Evolutionary conservation across 2,329 filamentous ascomycete genomes (phyloP).

Genomic region (Phialophora verrucosa): DNA sequence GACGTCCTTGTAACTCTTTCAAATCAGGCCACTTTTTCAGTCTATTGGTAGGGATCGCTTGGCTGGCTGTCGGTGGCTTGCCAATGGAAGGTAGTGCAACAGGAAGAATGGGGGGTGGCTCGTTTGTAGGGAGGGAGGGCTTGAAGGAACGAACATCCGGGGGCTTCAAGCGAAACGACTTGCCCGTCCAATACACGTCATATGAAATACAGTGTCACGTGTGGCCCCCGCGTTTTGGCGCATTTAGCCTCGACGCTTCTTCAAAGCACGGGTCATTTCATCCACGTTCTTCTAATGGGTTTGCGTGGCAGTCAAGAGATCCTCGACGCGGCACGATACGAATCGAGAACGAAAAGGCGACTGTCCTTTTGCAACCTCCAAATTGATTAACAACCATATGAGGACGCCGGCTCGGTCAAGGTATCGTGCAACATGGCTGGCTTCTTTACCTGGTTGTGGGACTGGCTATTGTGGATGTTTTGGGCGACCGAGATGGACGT

Average conservation of each 20-base stretch:
- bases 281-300: neutral
- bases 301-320: neutral
- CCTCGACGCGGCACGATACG: neutral
- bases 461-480: slow-evolving; percentile 97
- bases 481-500: slow-evolving; percentile 99
- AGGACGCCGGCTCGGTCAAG: neutral
- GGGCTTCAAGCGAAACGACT: neutral
- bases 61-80: neutral
- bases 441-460: slow-evolving; percentile 92
- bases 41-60: neutral
- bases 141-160: neutral
- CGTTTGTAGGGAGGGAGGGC: neutral
- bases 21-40: neutral
- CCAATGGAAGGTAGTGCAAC: neutral
- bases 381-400: neutral
- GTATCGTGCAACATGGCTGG: slow-evolving; percentile 71
- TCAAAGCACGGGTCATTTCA: neutral
- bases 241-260: neutral
- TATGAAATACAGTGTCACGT: neutral
- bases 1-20: neutral
- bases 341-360: neutral
- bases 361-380: neutral
- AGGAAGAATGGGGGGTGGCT: neutral
- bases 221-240: neutral
- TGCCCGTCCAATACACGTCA: neutral